Evolutionary conservation across 768 basidiomycete species (phyloP).

Genomic region (Lactifluus hygrophoroides): DNA sequence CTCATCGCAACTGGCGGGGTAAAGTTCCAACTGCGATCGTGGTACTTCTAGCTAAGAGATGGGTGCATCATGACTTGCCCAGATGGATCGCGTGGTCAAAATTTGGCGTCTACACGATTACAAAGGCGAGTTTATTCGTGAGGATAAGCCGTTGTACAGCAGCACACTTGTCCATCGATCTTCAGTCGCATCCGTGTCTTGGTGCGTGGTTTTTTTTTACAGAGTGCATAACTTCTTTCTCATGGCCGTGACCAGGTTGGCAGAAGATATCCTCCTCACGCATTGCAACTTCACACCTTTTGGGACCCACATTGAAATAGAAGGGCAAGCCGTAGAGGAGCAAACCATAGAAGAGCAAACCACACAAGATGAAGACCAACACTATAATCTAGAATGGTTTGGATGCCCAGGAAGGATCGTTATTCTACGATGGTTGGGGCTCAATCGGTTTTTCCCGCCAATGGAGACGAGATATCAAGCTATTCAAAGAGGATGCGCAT

Average conservation of each 20-base stretch:
- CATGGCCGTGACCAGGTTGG: constrained; percentile 2
- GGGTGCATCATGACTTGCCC: neutral
- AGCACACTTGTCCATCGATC: constrained; percentile 58
- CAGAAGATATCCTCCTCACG: constrained; percentile 33
- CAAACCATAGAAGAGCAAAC: too few species aligned
- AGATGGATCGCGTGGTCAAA: constrained; percentile 70
- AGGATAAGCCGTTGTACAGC: constrained; percentile 73
- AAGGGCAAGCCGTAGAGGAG: too few species aligned
- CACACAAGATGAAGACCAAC: constrained; percentile 16
- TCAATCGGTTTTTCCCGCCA: constrained; percentile 57
- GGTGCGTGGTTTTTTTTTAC: constrained; percentile 33
- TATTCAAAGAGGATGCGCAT: constrained; percentile 48
- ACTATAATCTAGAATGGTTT: neutral
- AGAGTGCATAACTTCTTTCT: neutral
- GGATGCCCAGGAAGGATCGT: constrained; percentile 39
- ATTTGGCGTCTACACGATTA: constrained; percentile 56
- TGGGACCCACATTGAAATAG: constrained; percentile 27
- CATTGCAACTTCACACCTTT: constrained; percentile 44
- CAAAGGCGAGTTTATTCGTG: constrained; percentile 37
- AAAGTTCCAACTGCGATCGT: constrained; percentile 23
- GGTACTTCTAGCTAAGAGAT: constrained; percentile 1
- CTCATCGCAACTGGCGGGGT: constrained; percentile 80
- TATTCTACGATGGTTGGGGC: constrained; percentile 62
- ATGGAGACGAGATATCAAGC: constrained; percentile 29
- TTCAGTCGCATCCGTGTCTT: constrained; percentile 52